Evolutionary conservation across 495 filamentous ascomycete species (phyloP).

Genomic region (Lophiostoma macrostomum): DNA sequence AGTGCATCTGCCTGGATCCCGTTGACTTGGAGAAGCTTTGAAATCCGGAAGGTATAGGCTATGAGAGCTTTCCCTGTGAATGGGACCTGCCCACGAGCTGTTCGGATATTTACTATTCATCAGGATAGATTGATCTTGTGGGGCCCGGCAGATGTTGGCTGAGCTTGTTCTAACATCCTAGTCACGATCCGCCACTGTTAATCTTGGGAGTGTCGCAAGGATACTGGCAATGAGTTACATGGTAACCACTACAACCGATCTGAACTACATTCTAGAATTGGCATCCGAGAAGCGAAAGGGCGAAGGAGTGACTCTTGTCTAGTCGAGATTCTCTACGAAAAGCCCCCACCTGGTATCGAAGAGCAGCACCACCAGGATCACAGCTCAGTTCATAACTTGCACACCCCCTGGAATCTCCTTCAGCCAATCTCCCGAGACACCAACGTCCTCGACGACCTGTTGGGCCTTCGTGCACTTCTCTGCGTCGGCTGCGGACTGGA

Average conservation of each 20-base stretch:
- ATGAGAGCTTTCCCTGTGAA: no score
- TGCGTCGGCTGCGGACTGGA: conserved; percentile 22
- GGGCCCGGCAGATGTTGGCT: background rate
- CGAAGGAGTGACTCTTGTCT: conserved; percentile 1
- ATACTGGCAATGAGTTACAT: background rate
- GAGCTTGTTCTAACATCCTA: background rate
- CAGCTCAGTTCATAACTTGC: conserved; percentile 7
- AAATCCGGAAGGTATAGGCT: no score
- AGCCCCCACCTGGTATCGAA: background rate
- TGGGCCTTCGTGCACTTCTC: conserved; percentile 28
- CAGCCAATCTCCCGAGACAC: conserved; percentile 17
- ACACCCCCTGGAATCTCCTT: conserved; percentile 27
- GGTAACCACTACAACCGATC: no score
- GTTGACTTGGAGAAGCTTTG: no score
- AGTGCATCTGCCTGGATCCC: no score
- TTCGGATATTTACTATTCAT: no score
- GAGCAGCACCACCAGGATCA: background rate
- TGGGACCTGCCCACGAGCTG: no score
- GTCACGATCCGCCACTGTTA: background rate
- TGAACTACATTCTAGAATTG: no score
- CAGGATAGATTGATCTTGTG: no score
- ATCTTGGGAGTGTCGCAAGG: background rate
- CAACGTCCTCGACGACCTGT: conserved; percentile 16
- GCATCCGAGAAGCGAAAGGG: no score
- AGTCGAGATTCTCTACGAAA: background rate